Percentiles rank a stretch among this genome's conserved stretches.
phyloP scores from a whole-genome alignment of 768 basidiomycete genomes.

The Trametes meyenii region DNA sequence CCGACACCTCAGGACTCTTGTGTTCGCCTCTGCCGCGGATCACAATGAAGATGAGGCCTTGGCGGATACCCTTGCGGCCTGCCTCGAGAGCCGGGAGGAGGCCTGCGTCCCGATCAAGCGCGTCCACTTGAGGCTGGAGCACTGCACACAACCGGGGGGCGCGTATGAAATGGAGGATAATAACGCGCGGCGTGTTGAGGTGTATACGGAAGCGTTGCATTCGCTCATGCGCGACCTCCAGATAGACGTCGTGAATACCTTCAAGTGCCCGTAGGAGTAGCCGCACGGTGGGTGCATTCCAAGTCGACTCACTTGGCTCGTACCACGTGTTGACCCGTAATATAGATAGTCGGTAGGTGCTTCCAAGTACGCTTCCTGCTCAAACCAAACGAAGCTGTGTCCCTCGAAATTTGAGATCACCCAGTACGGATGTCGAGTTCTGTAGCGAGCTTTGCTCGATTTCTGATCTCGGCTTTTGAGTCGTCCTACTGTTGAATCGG shows the following conservation, averaged over 20 bases:
- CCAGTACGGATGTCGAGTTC: no score
- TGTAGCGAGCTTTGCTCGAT: no score
- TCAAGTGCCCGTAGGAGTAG: neutral
- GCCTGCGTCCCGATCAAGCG: neutral
- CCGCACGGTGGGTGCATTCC: neutral
- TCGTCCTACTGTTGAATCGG: no score
- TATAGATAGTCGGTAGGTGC: no score
- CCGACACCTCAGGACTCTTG: neutral
- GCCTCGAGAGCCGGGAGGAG: neutral
- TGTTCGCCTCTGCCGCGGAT: neutral
- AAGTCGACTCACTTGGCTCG: no score
- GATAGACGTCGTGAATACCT: neutral
- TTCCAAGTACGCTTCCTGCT: no score
- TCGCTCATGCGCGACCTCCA: neutral
- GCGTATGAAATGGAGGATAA: neutral
- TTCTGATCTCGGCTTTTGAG: no score
- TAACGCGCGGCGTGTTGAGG: neutral
- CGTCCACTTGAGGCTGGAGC: neutral
- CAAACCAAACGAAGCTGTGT: no score
- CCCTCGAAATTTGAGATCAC: no score
- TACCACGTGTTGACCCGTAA: no score
- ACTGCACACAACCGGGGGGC: neutral
- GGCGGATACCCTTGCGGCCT: neutral
- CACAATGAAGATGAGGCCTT: neutral
- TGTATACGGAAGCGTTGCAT: neutral